Base-by-base conservation (phyloP, 305 asterid genomes). In the Petunia hybrid region DNA sequence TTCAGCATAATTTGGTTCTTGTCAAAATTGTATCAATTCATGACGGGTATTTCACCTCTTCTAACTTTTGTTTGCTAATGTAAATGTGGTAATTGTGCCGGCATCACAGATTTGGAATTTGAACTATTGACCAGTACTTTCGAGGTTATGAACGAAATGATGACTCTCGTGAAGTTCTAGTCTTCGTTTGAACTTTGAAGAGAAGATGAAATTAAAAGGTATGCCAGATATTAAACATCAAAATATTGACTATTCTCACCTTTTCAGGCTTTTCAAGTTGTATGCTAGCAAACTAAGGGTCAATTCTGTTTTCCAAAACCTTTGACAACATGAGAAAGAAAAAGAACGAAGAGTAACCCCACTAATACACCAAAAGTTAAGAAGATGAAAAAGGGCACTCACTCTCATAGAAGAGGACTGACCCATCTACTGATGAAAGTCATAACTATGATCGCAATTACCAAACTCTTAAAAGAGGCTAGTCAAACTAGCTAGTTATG, bases 201-300 rank as follows among this genome's bases (percentile, higher is more conserved):
- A 48, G 63, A 73, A 73, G 78, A 36, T 22, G 31, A 13, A 56
- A 56, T 13, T 14, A 13, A 45, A 22, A 69, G 61, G 45, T 48
- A 40, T 71, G 36, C 62, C 62, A 35, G 12, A 48, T 73, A 22
- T 22, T 22, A 48, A 12, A 73, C 78, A 71, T 51, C 85, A 79
- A 60, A 80, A 79, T 67, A 79, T 85, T 77, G 86, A 86, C 82
- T 22, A 22, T 22, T 77, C 80, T 48, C 75, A 42, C 42, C 38
- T 81, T 46, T 42, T 41, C 38, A 48, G 56, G 68, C 63, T 48
- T 76, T 77, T 77, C 59, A 80, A 81, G 85, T 81, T 85, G 80
- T 76, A 39, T 48, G 53, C 70, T 45, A 53, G 71, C 76, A 51
- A 79, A 48, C 8, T 43, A 57, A 79, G 65, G 73, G 89, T 62